A percentile compares a stretch with the other conserved stretches of the same genome.
phyloP scores from a whole-genome alignment of 2,329 filamentous ascomycete species.

The Lachnellula willkommii region DNA sequence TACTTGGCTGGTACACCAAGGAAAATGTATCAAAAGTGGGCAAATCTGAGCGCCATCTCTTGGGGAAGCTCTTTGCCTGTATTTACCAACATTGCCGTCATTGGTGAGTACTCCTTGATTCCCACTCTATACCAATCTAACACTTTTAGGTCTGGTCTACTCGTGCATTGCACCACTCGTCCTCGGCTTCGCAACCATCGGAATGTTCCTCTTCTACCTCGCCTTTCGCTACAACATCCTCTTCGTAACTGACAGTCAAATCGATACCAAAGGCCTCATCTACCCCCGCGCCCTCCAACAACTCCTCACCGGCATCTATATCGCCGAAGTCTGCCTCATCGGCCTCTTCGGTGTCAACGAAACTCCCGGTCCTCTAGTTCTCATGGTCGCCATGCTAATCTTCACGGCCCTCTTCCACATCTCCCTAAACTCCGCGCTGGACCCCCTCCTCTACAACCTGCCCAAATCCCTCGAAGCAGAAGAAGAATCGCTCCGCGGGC shows the following conservation, averaged over 20 bases:
- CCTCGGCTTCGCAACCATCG: slow-evolving; percentile 73
- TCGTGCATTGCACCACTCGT: slow-evolving; percentile 82
- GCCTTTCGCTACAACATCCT: slow-evolving; percentile 89
- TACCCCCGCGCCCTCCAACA: slow-evolving; percentile 88
- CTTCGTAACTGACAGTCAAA: slow-evolving; percentile 73
- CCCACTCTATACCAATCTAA: slow-evolving; percentile 9
- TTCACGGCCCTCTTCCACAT: slow-evolving; percentile 74
- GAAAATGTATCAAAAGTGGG: slow-evolving; percentile 74
- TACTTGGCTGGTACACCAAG: slow-evolving; percentile 73
- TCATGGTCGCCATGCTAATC: slow-evolving; percentile 72
- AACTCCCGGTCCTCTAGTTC: slow-evolving; percentile 61
- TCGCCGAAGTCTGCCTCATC: slow-evolving; percentile 76
- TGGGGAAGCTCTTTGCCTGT: slow-evolving; percentile 82
- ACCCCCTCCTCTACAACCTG: slow-evolving; percentile 71
- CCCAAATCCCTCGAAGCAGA: slow-evolving; percentile 65
- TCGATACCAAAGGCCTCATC: slow-evolving; percentile 83
- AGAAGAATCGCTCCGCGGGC: slow-evolving; percentile 38
- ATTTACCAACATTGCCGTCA: slow-evolving; percentile 75
- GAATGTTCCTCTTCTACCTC: slow-evolving; percentile 75
- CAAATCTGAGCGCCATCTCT: slow-evolving; percentile 63
- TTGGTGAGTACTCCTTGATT: slow-evolving; percentile 49
- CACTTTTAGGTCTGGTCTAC: slow-evolving; percentile 66
- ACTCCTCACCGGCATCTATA: slow-evolving; percentile 75
- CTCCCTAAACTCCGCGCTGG: slow-evolving; percentile 65
- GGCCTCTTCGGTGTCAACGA: slow-evolving; percentile 72